A percentile compares a stretch with the other conserved stretches of the same genome.
phyloP scores from a whole-genome alignment of 345 rosid species.

The Hypericum perforatum region DNA sequence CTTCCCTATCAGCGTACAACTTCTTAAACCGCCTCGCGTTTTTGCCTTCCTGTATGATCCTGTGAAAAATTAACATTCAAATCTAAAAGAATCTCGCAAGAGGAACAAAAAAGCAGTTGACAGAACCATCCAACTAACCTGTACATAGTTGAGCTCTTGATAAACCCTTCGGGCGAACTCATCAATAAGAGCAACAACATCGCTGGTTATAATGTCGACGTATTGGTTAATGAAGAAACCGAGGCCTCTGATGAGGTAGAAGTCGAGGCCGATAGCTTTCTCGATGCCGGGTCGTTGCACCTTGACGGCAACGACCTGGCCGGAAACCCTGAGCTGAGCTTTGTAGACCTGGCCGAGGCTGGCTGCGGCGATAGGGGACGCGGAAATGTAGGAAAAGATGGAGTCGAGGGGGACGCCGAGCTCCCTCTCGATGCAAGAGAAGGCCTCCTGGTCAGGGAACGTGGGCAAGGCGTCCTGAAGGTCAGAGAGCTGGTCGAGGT shows the following conservation, averaged over 20 bases:
- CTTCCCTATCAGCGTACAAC: constrained; percentile 86
- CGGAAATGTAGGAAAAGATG: constrained; percentile 57
- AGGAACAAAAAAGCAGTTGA: constrained; percentile 3
- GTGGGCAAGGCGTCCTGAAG: constrained; percentile 98
- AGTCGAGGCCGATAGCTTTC: constrained; percentile 85
- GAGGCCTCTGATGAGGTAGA: constrained; percentile 75
- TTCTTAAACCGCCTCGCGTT: constrained; percentile 89
- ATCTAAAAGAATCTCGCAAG: constrained; percentile 18
- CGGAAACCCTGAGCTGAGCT: constrained; percentile 71
- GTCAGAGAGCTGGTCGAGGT: constrained; percentile 77
- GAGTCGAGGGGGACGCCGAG: constrained; percentile 61
- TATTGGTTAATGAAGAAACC: constrained; percentile 68
- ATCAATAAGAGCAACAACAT: constrained; percentile 74
- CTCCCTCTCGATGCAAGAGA: constrained; percentile 83
- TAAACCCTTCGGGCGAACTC: constrained; percentile 90
- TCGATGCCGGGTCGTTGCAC: constrained; percentile 91
- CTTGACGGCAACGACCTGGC: constrained; percentile 81
- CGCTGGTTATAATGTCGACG: constrained; percentile 64
- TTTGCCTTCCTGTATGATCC: constrained; percentile 86
- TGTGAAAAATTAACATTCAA: constrained; percentile 44
- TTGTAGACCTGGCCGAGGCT: constrained; percentile 97
- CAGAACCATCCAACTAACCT: constrained; percentile 38
- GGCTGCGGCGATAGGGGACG: constrained; percentile 90
- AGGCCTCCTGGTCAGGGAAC: constrained; percentile 88
- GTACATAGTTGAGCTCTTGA: constrained; percentile 91